Percentiles rank a stretch among this genome's conserved stretches.
Evolutionary conservation across 169 alveolate genomes (phyloP).

Genomic region (Plasmodium vinckei): DNA sequence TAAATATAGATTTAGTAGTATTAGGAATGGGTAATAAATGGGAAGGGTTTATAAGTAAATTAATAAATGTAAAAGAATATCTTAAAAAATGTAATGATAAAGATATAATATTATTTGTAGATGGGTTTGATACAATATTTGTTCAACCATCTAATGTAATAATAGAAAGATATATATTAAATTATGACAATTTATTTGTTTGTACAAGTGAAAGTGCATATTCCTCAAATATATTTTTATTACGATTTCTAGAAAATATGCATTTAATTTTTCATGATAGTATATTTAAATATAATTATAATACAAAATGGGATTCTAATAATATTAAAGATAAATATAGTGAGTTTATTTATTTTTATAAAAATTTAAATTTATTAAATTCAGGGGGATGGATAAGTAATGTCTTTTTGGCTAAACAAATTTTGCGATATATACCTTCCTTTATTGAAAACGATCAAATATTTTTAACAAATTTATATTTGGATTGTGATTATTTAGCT

Average conservation of each 20-base stretch:
- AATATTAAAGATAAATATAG: conserved; percentile 38
- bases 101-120: conserved; percentile 66
- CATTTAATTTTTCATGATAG: conserved; percentile 67
- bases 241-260: conserved; percentile 56
- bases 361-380: conserved; percentile 60
- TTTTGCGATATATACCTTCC: conserved; percentile 61
- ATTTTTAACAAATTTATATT: conserved; percentile 57
- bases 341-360: conserved; percentile 50
- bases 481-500: conserved; percentile 46
- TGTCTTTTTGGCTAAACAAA: conserved; percentile 51
- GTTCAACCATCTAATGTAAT: conserved; percentile 70
- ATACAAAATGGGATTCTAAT: conserved; percentile 51
- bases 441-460: conserved; percentile 74
- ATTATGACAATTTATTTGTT: conserved; percentile 66
- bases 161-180: conserved; percentile 59
- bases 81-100: conserved; percentile 43
- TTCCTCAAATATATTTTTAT: conserved; percentile 28
- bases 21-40: conserved; percentile 69
- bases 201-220: conserved; percentile 68
- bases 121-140: conserved; percentile 63
- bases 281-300: conserved; percentile 53
- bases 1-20: conserved; percentile 36
- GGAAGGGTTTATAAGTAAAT: conserved; percentile 61
- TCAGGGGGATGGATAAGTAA: conserved; percentile 74
- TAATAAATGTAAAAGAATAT: conserved; percentile 57